Evolutionary conservation across 768 basidiomycete species (phyloP).

Genomic region (Pisolithus albus): DNA sequence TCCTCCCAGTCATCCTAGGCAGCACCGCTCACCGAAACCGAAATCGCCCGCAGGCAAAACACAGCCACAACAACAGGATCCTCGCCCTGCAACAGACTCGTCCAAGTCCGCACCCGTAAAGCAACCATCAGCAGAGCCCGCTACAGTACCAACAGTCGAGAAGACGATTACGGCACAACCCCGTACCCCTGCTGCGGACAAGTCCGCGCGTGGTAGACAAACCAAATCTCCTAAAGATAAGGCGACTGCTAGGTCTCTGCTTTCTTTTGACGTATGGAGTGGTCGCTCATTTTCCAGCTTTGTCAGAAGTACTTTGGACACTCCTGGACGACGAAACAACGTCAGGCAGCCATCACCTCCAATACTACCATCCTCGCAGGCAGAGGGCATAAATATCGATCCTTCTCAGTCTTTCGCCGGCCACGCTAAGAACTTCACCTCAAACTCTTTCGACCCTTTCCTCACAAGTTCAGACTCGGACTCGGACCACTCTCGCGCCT

Average conservation of each 20-base stretch:
- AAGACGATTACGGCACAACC: conserved; percentile 21
- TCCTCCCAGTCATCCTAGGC: conserved; percentile 31
- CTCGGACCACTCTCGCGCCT: conserved; percentile 33
- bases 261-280: neutral
- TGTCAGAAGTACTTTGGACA: conserved; percentile 42
- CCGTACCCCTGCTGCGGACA: conserved; percentile 20
- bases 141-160: conserved; percentile 27
- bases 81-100: conserved; percentile 23
- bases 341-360: conserved; percentile 62
- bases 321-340: conserved; percentile 42
- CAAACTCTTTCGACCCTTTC: conserved; percentile 44
- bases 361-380: conserved; percentile 51
- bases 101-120: conserved; percentile 27
- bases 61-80: conserved; percentile 12
- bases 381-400: conserved; percentile 41
- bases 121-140: conserved; percentile 23
- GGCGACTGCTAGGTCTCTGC: conserved; percentile 33
- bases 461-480: conserved; percentile 39
- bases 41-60: conserved; percentile 14
- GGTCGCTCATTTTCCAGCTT: conserved; percentile 2
- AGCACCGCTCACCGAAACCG: conserved; percentile 31
- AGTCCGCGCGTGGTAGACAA: conserved; percentile 27
- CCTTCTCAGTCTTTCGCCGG: conserved; percentile 19
- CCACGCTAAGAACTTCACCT: conserved; percentile 26
- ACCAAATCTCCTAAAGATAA: conserved; percentile 39